A percentile compares a stretch with the other conserved stretches of the same genome.
phyloP scores from a whole-genome alignment of 2,329 filamentous ascomycete genomes.

The Erysiphe neolycopersici region DNA sequence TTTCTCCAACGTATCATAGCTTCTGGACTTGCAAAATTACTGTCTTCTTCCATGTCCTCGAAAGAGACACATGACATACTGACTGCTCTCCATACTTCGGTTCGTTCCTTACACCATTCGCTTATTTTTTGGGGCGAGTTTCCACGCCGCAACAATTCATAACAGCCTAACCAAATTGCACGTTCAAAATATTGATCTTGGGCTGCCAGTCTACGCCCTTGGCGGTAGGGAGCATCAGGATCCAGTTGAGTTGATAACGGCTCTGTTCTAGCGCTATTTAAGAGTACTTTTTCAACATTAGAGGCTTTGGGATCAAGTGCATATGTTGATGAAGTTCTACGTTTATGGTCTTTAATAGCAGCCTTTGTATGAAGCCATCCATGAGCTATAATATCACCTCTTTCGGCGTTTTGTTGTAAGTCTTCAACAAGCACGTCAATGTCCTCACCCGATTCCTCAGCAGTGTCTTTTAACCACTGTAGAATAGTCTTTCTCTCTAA shows the following conservation, averaged over 20 bases:
- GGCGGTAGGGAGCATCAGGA: slow-evolving; percentile 65
- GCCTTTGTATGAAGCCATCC: slow-evolving; percentile 85
- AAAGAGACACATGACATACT: slow-evolving; percentile 48
- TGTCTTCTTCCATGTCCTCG: slow-evolving; percentile 7
- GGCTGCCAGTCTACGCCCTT: slow-evolving; percentile 47
- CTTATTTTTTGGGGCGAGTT: slow-evolving; percentile 44
- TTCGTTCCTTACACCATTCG: slow-evolving; percentile 65
- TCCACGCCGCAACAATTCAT: slow-evolving; percentile 75
- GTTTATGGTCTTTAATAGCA: slow-evolving; percentile 73
- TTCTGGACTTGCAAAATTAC: neutral
- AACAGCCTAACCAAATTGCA: slow-evolving; percentile 81
- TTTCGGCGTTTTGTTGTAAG: slow-evolving; percentile 47
- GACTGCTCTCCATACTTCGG: slow-evolving; percentile 71
- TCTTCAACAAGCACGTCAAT: slow-evolving; percentile 54
- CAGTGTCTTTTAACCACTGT: slow-evolving; percentile 63
- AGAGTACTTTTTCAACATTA: slow-evolving; percentile 26
- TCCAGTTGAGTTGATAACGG: slow-evolving; percentile 67
- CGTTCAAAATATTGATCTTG: slow-evolving; percentile 75
- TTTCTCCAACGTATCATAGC: slow-evolving; percentile 40
- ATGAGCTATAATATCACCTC: slow-evolving; percentile 58
- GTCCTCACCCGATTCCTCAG: slow-evolving; percentile 36
- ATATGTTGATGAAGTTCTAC: slow-evolving; percentile 39
- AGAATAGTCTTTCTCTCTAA: slow-evolving; percentile 56
- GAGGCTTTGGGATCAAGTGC: slow-evolving; percentile 35
- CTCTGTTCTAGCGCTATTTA: slow-evolving; percentile 30